A percentile compares a stretch with the other conserved stretches of the same genome.
These are phyloP conservation scores for Suaeda aralocaspica DNA, from an alignment of 148 eudicot species.

Conservation along the genomic window DNA sequence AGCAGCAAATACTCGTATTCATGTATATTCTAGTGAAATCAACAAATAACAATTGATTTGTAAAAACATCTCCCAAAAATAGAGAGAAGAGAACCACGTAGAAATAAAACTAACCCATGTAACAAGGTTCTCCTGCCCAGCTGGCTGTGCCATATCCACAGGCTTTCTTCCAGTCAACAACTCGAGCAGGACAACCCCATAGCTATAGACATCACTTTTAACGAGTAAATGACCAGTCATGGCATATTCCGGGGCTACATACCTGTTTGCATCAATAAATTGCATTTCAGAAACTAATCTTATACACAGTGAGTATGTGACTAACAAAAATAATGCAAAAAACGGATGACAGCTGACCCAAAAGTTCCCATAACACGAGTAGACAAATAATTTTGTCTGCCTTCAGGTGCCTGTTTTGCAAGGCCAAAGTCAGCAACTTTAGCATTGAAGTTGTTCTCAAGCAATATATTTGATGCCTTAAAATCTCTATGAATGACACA, in stretches of 20 bases:
- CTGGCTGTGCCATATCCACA: conserved; percentile 91
- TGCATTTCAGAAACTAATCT: conserved; percentile 18
- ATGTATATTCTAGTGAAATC: background rate
- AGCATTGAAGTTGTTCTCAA: conserved; percentile 81
- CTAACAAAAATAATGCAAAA: background rate
- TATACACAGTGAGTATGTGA: background rate
- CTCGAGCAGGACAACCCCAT: conserved; percentile 94
- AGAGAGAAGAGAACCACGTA: background rate
- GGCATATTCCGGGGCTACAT: conserved; percentile 98
- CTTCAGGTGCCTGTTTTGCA: conserved; percentile 95
- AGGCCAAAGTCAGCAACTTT: conserved; percentile 99
- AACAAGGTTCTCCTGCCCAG: conserved; percentile 95
- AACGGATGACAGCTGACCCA: conserved; percentile 53
- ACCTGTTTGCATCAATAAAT: conserved; percentile 41
- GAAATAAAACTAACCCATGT: conserved; percentile 68
- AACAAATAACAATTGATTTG: too few relatives aligned
- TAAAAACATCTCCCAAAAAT: background rate
- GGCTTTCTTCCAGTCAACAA: conserved; percentile 92
- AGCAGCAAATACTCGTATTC: background rate
- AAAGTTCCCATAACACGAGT: conserved; percentile 98
- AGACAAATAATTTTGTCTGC: conserved; percentile 70
- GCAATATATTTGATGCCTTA: conserved; percentile 88
- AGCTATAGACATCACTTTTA: conserved; percentile 97
- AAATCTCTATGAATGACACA: conserved; percentile 96
- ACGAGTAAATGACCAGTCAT: conserved; percentile 97